Evolutionary conservation across 345 rosid genomes (phyloP).

Genomic region (Bruguiera gymnorhiza): DNA sequence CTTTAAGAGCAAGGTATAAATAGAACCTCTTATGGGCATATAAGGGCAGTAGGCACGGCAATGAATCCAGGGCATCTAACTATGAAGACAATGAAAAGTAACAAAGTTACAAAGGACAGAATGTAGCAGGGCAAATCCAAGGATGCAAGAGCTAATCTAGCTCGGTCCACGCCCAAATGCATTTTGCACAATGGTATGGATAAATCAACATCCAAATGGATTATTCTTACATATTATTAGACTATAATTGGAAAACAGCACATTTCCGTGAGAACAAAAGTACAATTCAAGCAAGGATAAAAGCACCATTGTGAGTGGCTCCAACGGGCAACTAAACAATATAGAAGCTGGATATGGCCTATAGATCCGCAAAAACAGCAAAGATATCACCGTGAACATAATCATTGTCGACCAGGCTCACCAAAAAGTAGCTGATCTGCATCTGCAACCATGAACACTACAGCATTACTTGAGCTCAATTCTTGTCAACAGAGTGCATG

Average conservation of each 20-base stretch:
- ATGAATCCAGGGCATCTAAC: too few species aligned
- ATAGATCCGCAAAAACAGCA: slow-evolving; percentile 54
- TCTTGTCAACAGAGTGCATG: neutral
- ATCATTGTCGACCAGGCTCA: slow-evolving; percentile 89
- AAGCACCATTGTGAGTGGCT: slow-evolving; percentile 1
- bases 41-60: too few species aligned
- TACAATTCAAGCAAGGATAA: neutral
- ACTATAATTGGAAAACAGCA: slow-evolving; percentile 2
- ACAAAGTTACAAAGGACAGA: too few species aligned
- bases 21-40: too few species aligned
- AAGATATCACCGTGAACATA: slow-evolving; percentile 65
- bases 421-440: slow-evolving; percentile 71
- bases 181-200: neutral
- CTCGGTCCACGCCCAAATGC: too few species aligned
- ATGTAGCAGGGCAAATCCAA: too few species aligned
- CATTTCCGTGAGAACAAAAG: neutral
- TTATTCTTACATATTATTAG: slow-evolving; percentile 17
- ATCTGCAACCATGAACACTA: slow-evolving; percentile 48
- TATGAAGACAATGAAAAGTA: too few species aligned
- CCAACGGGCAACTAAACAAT: neutral
- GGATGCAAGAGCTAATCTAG: too few species aligned
- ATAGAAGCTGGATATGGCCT: slow-evolving; percentile 16
- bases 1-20: too few species aligned
- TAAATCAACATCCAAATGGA: slow-evolving; percentile 22
- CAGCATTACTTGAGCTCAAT: neutral